Evolutionary conservation across 148 eudicot genomes (phyloP).

Genomic region (Silene conica): DNA sequence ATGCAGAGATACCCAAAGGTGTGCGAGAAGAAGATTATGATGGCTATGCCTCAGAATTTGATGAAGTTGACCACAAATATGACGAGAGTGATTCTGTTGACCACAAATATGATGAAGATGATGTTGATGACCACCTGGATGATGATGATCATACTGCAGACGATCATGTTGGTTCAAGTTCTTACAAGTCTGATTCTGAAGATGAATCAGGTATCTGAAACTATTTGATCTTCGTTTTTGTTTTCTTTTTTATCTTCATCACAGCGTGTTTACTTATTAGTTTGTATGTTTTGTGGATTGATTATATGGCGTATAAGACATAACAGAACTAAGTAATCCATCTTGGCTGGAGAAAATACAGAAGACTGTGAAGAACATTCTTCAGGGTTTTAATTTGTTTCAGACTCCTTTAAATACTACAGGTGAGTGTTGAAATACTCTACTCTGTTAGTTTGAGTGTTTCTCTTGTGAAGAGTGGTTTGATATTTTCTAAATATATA

Average conservation of each 20-base stretch:
- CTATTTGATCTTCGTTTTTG: not conserved
- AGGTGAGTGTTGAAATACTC: slow-evolving; percentile 37
- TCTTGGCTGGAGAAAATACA: slow-evolving; percentile 95
- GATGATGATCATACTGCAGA: slow-evolving; percentile 53
- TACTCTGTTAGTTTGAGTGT: not conserved
- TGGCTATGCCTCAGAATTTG: slow-evolving; percentile 65
- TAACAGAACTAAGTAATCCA: slow-evolving; percentile 43
- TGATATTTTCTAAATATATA: slow-evolving; percentile 9
- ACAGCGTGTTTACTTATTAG: not conserved
- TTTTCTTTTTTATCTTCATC: slow-evolving; percentile 1
- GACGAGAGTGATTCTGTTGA: slow-evolving; percentile 54
- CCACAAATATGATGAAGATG: slow-evolving; percentile 43
- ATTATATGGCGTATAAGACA: slow-evolving; percentile 32
- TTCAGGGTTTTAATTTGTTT: slow-evolving; percentile 71
- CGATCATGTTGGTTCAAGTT: slow-evolving; percentile 49
- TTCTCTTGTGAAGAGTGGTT: not conserved
- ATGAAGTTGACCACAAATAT: slow-evolving; percentile 58
- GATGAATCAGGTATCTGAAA: slow-evolving; percentile 42
- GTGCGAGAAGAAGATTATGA: slow-evolving; percentile 58
- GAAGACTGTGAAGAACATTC: slow-evolving; percentile 59
- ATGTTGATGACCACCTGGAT: slow-evolving; percentile 41
- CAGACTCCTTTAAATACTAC: slow-evolving; percentile 77
- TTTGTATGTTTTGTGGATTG: not conserved
- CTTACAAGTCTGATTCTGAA: slow-evolving; percentile 59
- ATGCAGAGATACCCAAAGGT: slow-evolving; percentile 41